phyloP scores from a whole-genome alignment of 345 rosid genomes.

The Gossypium herbaceum region DNA sequence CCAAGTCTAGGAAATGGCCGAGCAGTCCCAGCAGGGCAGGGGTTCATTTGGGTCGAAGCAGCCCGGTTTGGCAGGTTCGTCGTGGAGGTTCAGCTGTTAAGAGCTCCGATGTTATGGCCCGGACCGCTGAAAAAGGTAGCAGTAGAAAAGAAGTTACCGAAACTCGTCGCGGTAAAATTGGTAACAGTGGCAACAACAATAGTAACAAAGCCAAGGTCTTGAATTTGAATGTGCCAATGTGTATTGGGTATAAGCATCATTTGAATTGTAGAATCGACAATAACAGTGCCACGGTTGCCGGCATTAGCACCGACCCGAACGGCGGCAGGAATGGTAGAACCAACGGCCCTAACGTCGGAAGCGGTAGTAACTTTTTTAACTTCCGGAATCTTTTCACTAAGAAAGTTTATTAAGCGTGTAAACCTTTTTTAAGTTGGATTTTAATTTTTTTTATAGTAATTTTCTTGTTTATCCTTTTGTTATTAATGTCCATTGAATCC shows the following conservation, averaged over 20 bases:
- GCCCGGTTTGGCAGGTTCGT: conserved; percentile 78
- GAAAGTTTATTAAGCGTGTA: conserved; percentile 47
- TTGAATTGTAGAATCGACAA: conserved; percentile 60
- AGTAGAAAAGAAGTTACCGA: conserved; percentile 24
- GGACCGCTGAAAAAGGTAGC: conserved; percentile 23
- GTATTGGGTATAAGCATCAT: conserved; percentile 60
- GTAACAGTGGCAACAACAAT: background rate
- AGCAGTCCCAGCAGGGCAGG: conserved; percentile 60
- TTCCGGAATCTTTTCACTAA: conserved; percentile 65
- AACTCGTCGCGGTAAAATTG: conserved; percentile 26
- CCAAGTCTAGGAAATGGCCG: conserved; percentile 57
- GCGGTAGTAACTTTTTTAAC: conserved; percentile 35
- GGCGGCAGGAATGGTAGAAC: background rate
- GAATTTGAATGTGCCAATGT: conserved; percentile 57
- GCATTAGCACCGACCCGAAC: background rate
- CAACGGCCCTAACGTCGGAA: background rate
- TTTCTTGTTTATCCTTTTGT: background rate
- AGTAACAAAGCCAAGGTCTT: conserved; percentile 29
- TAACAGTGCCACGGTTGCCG: conserved; percentile 14
- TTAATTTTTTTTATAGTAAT: background rate
- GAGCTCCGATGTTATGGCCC: conserved; percentile 18
- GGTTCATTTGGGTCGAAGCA: conserved; percentile 67
- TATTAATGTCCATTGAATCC: background rate
- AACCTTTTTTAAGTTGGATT: background rate
- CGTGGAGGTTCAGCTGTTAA: conserved; percentile 22